Evolutionary conservation across 2,329 filamentous ascomycete species (phyloP), one percentile per base, ranked within the genome.

Genomic region (Calonectria henricotiae): DNA sequence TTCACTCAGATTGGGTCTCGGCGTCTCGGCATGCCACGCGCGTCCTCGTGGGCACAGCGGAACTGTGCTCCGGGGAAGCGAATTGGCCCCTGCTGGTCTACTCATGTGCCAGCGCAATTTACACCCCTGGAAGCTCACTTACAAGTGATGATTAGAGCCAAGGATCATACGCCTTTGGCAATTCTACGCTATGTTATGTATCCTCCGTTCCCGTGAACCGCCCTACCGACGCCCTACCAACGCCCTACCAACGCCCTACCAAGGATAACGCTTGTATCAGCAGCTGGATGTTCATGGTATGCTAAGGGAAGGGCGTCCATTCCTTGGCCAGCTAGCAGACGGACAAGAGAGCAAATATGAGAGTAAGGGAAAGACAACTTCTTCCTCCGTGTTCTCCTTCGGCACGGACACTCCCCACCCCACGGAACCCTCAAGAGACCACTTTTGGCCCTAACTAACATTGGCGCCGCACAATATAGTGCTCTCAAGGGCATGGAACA

Each of bases 11-110:
- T 76, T 75, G 62, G 65, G 74, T 69, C 58, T 71, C 69, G 67
- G 65, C 62, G 72, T 67, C 62, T 69, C 68, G 67, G 70, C 68
- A 73, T 75, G 66, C 74, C 74, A 77, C 65, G 69, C 71, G 73
- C 70, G 47, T 64, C 61, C 30, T 67, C 61, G 55, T 65, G 65
- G 72, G 49, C 63, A 67, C 44, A 61, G 62, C 54, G 66, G 72
- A 73, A 76, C 71, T 65, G 46, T 68, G 51, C 64, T 49, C 49
- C 60, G 62, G 69, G 65, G 65, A 76, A 66, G 64, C 67, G 55
- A 62, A 44, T 41, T 51, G 35, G 44, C 51, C 67, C 62, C 51
- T 69, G 67, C 67, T 69, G 30, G 43, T 7, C 37, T 54, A 60
- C 49, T 43, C 49, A 39, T 47, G 44, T 32, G n/a, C 54, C 25